These are phyloP conservation scores for Coemansia sp. DNA, from an alignment of 192 early-diverging fungal genomes.

Conservation along the genomic window DNA sequence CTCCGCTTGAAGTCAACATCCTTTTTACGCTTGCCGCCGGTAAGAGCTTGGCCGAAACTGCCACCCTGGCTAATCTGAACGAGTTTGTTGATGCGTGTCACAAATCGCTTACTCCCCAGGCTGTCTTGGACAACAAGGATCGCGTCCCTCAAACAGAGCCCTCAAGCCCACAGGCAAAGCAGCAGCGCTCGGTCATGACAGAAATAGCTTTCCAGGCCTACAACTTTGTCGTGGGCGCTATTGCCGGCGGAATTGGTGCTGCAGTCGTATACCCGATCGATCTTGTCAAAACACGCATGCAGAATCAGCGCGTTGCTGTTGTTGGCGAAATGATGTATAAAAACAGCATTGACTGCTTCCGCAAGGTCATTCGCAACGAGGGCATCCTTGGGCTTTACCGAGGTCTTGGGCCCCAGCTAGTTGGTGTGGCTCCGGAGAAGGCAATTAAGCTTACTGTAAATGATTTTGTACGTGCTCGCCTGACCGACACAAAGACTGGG, in stretches of 20 bases:
- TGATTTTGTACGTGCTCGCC: conserved; percentile 77
- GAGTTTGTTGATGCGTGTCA: conserved; percentile 25
- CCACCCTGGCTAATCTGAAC: conserved; percentile 23
- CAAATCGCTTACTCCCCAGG: conserved; percentile 28
- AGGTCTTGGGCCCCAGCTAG: conserved; percentile 89
- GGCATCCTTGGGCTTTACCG: conserved; percentile 89
- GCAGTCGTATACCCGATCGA: conserved; percentile 97
- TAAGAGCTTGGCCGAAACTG: conserved; percentile 18
- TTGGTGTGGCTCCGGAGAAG: conserved; percentile 96
- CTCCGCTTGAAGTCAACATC: conserved; percentile 51
- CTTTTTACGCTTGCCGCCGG: conserved; percentile 49
- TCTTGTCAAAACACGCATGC: conserved; percentile 98
- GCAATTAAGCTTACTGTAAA: conserved; percentile 98
- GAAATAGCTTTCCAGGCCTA: conserved; percentile 63
- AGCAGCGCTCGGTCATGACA: conserved; percentile 22
- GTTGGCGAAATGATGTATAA: conserved; percentile 92
- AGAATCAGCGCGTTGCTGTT: conserved; percentile 90
- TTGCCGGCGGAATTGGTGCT: conserved; percentile 93
- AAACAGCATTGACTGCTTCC: conserved; percentile 95
- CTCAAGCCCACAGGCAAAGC: not conserved
- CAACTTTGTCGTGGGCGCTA: conserved; percentile 80
- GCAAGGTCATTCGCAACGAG: conserved; percentile 90
- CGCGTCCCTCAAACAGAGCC: not conserved
- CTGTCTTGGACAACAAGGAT: conserved; percentile 1
- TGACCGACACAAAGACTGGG: conserved; percentile 70